Base-by-base conservation (phyloP, 257 asterid species). In the Dorcoceras hygrometricum region DNA sequence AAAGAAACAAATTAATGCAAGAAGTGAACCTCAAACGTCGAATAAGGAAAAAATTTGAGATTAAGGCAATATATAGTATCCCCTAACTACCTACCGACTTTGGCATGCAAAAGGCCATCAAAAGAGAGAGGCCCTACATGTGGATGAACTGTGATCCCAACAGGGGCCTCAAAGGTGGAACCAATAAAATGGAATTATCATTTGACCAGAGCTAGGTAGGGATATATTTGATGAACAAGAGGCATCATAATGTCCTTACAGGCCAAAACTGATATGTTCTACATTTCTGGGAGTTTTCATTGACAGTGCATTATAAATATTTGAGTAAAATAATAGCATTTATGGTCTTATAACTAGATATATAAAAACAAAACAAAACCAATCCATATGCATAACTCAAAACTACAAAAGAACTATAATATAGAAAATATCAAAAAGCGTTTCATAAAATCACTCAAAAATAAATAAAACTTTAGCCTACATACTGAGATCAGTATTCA, bases 291-390 rank as follows among this genome's bases (percentile, higher is more conserved):
- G 29, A 68, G 59, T 66, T 27, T 26, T n/a, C n/a, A n/a, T n/a
- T n/a, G n/a, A n/a, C 43, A 32, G 60, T 59, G 16, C 48, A 27
- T 24, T 10, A 16, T 16, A 50, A 51, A 25, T 58, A 68, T 16
- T 58, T 19, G 32, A n/a, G 19, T 31, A 71, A 29, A 57, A 5
- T 22, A 50, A 58, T 32, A 48, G 27, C 28, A n/a, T n/a, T n/a
- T n/a, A n/a, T n/a, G n/a, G 23, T 29, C 27, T 24, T 20, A 12
- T 3, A 58, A 68, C 29, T 63, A 72, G 24, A 79, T 61, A 66
- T 65, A 25, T 65, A 66, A 55, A 59, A 11, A 57, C 6, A 43
- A 43, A 28, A 14, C 9, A 43, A 43, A 28, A 14, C 12, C 66
- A 57, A 67, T 67, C 46, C 73, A 27, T 23, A 64, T 51, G 55